Evolutionary conservation across 176 grass and related monocot species (phyloP), one percentile per base, ranked within the genome.

Genomic region (Puccinellia tenuiflora): DNA sequence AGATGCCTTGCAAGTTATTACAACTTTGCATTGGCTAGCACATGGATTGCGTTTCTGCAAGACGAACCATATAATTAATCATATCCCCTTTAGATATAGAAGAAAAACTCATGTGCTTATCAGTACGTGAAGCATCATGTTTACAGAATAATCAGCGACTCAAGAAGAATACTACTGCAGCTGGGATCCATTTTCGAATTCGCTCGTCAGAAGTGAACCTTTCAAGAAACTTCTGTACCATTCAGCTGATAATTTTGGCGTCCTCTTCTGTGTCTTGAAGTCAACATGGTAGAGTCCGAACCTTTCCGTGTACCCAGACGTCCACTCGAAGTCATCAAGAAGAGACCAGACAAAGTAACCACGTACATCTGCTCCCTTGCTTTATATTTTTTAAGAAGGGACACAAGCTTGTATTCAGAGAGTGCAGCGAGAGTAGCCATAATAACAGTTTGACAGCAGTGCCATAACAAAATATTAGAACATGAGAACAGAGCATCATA

Each of bases 291-390:
- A 66, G 28, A 96, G 80, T n/a, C 93, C 90, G 1, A 87, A 90
- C 14, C 86, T 90, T 1, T 31, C 8, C 3, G 66, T 92, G 79
- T 75, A 88, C 0, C 90, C 90, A 4, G 8, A 79, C 0, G 0
- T 2, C 90, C 88, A 96, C 73, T 96, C 93, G 3, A 92, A 96
- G 83, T 87, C 56, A 9, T 96, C 93, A 0, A 96, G 38, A 11
- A 96, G 43, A 46, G 93, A 79, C 93, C 93, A 96, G 17, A 90
- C 26, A 50, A 96, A 96, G 75, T 96, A 96, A 0, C 90, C 93
- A 31, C 83, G 84, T 12, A 96, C 80, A 51, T 92, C 86, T 34
- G 86, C 93, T 85, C 93, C 88, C 71, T 90, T 86, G 52, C 93
- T 96, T 29, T 15, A 86, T n/a, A n/a, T 26, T 20, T 16, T 17